A percentile compares a stretch with the other conserved stretches of the same genome.
phyloP scores from a whole-genome alignment of 148 eudicot genomes.

The Euryodendron excelsum region DNA sequence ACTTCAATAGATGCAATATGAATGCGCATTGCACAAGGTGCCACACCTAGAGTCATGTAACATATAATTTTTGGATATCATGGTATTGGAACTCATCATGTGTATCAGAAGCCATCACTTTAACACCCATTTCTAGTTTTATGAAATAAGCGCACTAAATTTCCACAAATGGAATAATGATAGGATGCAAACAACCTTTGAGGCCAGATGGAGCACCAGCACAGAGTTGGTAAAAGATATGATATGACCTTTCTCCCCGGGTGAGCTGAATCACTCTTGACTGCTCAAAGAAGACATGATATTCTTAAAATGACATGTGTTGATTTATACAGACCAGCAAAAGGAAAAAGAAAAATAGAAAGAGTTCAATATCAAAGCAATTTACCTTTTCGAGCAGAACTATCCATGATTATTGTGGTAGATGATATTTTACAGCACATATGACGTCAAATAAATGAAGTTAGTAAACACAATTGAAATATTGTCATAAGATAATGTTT shows the following conservation, averaged over 20 bases:
- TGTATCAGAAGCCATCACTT: not conserved
- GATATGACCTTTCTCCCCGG: constrained; percentile 88
- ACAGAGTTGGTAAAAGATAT: constrained; percentile 92
- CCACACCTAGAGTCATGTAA: not conserved
- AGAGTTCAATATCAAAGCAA: constrained; percentile 1
- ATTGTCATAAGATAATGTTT: not conserved
- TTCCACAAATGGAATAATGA: not conserved
- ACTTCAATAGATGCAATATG: not conserved
- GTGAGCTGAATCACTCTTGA: constrained; percentile 91
- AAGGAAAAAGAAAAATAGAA: not conserved
- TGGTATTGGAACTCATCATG: not conserved
- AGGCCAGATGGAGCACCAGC: constrained; percentile 84
- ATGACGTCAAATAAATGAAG: constrained; percentile 2
- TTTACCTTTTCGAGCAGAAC: constrained; percentile 92
- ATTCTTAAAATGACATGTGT: not conserved
- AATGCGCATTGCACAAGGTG: not conserved
- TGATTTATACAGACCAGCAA: not conserved
- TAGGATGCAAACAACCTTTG: constrained; percentile 60
- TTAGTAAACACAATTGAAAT: constrained; percentile 1
- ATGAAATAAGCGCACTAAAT: not conserved
- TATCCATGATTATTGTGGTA: constrained; percentile 26
- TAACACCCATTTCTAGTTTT: not conserved
- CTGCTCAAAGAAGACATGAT: constrained; percentile 43
- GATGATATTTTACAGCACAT: constrained; percentile 18
- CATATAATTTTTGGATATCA: not conserved